Evolutionary conservation across 306 rosid genomes (phyloP), one percentile per base, ranked within the genome.

Genomic region (Luffa aegyptiaca): DNA sequence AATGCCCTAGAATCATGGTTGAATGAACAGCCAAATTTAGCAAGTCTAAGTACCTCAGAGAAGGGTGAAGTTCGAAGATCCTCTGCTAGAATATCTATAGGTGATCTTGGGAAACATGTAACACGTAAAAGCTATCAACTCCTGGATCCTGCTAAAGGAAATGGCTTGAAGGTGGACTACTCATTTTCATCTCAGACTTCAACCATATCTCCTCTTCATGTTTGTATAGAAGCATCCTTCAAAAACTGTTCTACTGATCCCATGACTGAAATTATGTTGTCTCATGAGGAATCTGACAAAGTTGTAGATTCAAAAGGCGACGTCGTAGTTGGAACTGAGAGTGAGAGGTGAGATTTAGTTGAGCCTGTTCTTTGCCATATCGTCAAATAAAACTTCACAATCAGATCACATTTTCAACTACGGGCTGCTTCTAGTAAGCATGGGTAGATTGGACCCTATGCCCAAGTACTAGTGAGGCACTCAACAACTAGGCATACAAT

Each of bases 1-100:
- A 89, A 86, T 87, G 90, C 94, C 68, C 86, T 96, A 44, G 99
- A 96, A 80, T 90, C 96, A 81, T 96, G 99, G 99, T 82, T 96
- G 81, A 91, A 89, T 79, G 97, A 89, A 77, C 96, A 90, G 76
- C 88, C 98, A 79, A 85, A 83, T 81, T 83, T 91, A 82, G 82
- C 94, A 37, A 81, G 64, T 78, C 81, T 84, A 76, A 80, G 81
- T 84, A 85, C 87, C 79, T 84, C 77, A 77, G 88, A 89, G 75
- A 83, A 88, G 77, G 85, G 83, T 41, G 84, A 44, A 82, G 81
- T 84, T 70, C 77, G 55, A 58, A 80, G 80, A 82, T 91, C 97
- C 86, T 88, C 90, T 41, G 99, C 99, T 74, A 90, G 96, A 90
- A 96, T 96, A 84, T 93, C 90, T 78, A 90, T 96, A 9, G 90